Percentiles rank a stretch among this genome's conserved stretches.
Evolutionary conservation across 225 moss, liverwort and hornwort genomes (phyloP).

Genomic region (Climacium dendroides): DNA sequence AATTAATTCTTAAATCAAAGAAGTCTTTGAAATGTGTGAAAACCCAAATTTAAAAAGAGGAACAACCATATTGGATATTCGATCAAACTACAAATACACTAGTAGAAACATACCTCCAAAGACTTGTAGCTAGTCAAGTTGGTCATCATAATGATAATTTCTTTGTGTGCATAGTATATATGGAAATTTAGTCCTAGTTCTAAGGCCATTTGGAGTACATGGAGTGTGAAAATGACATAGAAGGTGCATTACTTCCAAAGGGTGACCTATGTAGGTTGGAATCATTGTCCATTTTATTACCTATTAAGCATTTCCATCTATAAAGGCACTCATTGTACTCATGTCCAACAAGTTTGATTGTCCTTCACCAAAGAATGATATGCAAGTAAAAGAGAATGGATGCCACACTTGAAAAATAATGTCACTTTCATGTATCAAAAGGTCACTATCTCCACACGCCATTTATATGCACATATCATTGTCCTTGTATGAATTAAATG

Average conservation of each 20-base stretch:
- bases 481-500: no score
- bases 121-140: neutral
- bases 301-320: fast-evolving
- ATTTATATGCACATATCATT: neutral
- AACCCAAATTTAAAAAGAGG: fast-evolving
- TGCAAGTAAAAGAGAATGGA: neutral
- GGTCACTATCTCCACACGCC: no score
- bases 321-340: neutral
- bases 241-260: neutral
- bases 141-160: no score
- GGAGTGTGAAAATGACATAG: fast-evolving
- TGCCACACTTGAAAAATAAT: neutral
- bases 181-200: fast-evolving
- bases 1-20: fast-evolving
- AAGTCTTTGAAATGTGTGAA: neutral
- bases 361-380: neutral
- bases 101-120: fast-evolving
- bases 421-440: neutral
- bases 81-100: no score
- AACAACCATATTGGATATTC: neutral
- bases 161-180: fast-evolving
- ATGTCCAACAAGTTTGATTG: no score
- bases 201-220: fast-evolving
- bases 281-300: neutral
- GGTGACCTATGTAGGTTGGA: fast-evolving